Percentiles rank a stretch among this genome's conserved stretches.
Conservation (phyloP, 78 protist genomes). For the Pigoraptor vietnamica region DNA sequence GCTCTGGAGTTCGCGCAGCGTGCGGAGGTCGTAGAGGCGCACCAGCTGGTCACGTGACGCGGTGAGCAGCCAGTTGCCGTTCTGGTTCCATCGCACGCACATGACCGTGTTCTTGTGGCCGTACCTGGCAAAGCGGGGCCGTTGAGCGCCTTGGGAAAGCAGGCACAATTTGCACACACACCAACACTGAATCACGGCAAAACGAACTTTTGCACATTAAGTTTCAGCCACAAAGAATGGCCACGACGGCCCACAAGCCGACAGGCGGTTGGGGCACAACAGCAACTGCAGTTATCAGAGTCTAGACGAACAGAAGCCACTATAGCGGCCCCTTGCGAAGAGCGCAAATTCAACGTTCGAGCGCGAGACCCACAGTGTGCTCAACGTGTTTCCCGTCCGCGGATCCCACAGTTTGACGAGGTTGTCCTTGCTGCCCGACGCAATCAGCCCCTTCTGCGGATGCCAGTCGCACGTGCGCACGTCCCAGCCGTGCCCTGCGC, state of each 20-base stretch:
- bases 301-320: no score
- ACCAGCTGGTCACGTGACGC: constrained; percentile 64
- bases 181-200: no score
- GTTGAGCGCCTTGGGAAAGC: no score
- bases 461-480: constrained; percentile 86
- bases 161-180: no score
- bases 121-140: constrained; percentile 21
- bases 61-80: constrained; percentile 81
- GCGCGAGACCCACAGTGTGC: background rate
- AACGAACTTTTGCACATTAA: no score
- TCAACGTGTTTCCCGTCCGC: constrained; percentile 13
- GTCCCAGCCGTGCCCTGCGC: constrained; percentile 88
- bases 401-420: constrained; percentile 91
- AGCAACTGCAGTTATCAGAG: no score
- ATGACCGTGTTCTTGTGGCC: constrained; percentile 69
- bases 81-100: constrained; percentile 59
- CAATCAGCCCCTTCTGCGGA: constrained; percentile 73
- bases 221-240: background rate
- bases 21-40: constrained; percentile 79
- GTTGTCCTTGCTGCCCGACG: constrained; percentile 78
- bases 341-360: no score
- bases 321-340: no score
- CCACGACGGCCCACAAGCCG: background rate
- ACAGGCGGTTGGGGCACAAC: no score
- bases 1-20: constrained; percentile 66